Base-by-base conservation (phyloP, 2,329 filamentous ascomycete species). In the Cytospora paraplurivora region DNA sequence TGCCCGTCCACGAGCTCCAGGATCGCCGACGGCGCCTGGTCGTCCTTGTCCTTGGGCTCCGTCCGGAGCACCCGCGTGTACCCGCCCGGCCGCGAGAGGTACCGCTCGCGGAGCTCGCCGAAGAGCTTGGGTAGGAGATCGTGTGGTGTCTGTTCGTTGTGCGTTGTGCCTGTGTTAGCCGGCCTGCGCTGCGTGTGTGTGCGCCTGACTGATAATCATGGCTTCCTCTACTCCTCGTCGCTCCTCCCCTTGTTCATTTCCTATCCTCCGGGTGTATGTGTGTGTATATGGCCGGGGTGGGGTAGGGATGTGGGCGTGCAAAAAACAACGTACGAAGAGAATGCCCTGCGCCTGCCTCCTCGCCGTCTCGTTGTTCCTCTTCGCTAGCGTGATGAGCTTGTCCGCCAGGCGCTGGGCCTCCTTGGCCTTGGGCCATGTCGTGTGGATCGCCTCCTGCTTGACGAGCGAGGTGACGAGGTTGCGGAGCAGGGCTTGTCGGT, bases 381-480 rank as follows among this genome's bases (percentile, higher is more conserved):
- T 99, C 21, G 91, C 94, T 71, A 97, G 77, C 5, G 93, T 97
- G 72, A 99, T 93, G 69, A 98, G 82, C 81, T 96, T 96, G 75
- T 99, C 95, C 8, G 93, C 95, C 70, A 98, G 77, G 51, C 91
- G 85, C 79, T 99, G 95, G 21, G 95, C 91, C 81, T 99, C 95
- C 79, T 98, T 99, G 55, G 95, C 95, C 80, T 98, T 98, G 75
- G 90, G 88, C 84, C 91, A 97, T 79, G 95, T 97, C 57, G 95
- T 99, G 68, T 89, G 88, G 79, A 99, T 96, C 67, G 92, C 88
- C 81, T 99, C 95, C 77, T 96, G 88, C 77, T 91, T 85, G 79
- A 99, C 90, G 69, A 99, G 90, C 61, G 94, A 95, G 69, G 94
- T 97, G 75, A 98, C 93, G 66, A 99, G 84, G 79, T 98, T 97